Conservation (phyloP, 495 filamentous ascomycete species). For the Penicillium flavigenum region DNA sequence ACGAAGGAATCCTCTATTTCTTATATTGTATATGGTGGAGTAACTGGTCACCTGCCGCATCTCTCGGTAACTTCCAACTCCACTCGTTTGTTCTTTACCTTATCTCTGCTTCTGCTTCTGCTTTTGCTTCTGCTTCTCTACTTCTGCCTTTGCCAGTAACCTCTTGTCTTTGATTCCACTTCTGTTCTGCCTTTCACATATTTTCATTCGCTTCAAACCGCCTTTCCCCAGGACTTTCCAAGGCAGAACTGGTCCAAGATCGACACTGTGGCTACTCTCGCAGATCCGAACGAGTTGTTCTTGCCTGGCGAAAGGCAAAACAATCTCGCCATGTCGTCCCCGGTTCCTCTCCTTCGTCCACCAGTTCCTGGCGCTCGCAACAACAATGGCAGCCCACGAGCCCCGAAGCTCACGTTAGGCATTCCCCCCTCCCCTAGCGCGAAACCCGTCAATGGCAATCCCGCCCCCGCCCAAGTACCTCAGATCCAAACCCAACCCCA, state of each 20-base stretch:
- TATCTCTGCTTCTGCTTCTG: conserved; percentile 1
- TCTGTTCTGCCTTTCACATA: not conserved
- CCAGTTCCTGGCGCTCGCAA: conserved; percentile 73
- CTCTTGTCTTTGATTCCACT: not conserved
- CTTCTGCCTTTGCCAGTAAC: not conserved
- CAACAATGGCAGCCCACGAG: conserved; percentile 54
- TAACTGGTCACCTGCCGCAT: conserved; percentile 28
- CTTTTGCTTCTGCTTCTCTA: conserved; percentile 1
- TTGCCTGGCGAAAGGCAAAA: conserved; percentile 49
- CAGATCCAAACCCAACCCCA: conserved; percentile 26
- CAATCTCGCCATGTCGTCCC: conserved; percentile 70
- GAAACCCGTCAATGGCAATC: conserved; percentile 59
- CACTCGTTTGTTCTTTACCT: conserved; percentile 11
- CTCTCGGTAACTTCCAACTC: conserved; percentile 13
- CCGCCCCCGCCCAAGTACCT: conserved; percentile 22
- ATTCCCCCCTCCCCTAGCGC: conserved; percentile 82
- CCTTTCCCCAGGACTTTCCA: conserved; percentile 17
- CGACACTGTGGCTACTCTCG: conserved; percentile 45
- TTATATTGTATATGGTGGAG: conserved; percentile 3
- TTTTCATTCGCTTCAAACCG: conserved; percentile 6
- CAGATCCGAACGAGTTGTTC: conserved; percentile 51
- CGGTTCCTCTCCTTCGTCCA: conserved; percentile 79
- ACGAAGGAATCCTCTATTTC: not conserved
- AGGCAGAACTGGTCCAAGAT: conserved; percentile 23
- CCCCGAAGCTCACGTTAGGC: conserved; percentile 79